These are phyloP conservation scores for Crithidia bombi DNA, from an alignment of 208 protist genomes.

Conservation along the genomic window DNA sequence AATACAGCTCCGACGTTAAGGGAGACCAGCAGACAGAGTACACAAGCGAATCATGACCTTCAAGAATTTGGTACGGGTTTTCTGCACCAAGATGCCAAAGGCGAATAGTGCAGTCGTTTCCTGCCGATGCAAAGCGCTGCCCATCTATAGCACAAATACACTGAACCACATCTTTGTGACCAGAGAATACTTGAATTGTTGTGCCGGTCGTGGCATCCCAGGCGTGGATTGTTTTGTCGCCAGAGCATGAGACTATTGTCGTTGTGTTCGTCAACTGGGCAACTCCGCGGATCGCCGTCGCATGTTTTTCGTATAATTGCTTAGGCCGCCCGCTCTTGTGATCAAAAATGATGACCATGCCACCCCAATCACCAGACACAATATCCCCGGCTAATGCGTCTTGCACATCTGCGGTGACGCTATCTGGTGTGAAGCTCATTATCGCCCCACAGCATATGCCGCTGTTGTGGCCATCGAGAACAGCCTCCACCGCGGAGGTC, in stretches of 20 bases:
- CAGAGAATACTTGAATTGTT: slow-evolving; percentile 50
- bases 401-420: slow-evolving; percentile 11
- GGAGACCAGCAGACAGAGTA: slow-evolving; percentile 68
- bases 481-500: slow-evolving; percentile 55
- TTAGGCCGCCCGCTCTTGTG: slow-evolving; percentile 50
- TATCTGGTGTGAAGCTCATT: slow-evolving; percentile 14
- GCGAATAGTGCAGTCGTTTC: slow-evolving; percentile 68
- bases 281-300: slow-evolving; percentile 65
- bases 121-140: slow-evolving; percentile 56
- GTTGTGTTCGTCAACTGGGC: slow-evolving; percentile 57
- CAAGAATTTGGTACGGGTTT: slow-evolving; percentile 30
- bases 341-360: slow-evolving; percentile 70
- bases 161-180: slow-evolving; percentile 74
- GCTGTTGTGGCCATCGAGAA: slow-evolving; percentile 66
- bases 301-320: slow-evolving; percentile 60
- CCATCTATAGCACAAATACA: slow-evolving; percentile 59
- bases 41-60: slow-evolving; percentile 70
- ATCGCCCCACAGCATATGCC: slow-evolving; percentile 68
- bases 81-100: slow-evolving; percentile 51
- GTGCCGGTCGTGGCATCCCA: slow-evolving; percentile 67
- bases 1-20: slow-evolving; percentile 60
- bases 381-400: slow-evolving; percentile 50
- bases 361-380: slow-evolving; percentile 79
- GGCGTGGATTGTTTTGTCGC: slow-evolving; percentile 82
- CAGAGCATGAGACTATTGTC: slow-evolving; percentile 63